These are phyloP conservation scores for Metschnikowia sp. DNA, from an alignment of 805 yeast species.

Conservation along the genomic window DNA sequence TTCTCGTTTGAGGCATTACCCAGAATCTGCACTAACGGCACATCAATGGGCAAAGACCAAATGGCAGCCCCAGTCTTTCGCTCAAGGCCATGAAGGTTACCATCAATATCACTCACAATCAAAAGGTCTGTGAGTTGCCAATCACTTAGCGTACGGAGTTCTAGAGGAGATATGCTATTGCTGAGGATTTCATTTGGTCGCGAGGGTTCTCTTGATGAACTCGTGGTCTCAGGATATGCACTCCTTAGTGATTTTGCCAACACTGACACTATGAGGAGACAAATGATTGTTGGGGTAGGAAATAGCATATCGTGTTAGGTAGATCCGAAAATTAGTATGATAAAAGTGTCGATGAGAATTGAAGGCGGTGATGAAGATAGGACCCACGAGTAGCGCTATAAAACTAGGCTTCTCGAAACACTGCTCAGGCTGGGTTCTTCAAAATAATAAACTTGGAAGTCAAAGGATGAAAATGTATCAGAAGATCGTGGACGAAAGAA, in stretches of 20 bases:
- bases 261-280: conserved; percentile 1
- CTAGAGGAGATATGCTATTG: conserved; percentile 31
- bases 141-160: conserved; percentile 39
- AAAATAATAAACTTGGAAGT: too few species aligned
- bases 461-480: too few species aligned
- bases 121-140: conserved; percentile 56
- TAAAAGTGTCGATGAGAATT: too few species aligned
- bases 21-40: conserved; percentile 53
- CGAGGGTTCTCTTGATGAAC: background rate
- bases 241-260: background rate
- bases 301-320: background rate
- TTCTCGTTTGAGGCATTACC: conserved; percentile 7
- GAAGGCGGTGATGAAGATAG: too few species aligned
- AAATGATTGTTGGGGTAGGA: background rate
- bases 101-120: conserved; percentile 79
- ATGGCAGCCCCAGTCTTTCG: conserved; percentile 68
- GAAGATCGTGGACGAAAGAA: too few species aligned
- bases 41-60: conserved; percentile 72
- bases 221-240: conserved; percentile 1
- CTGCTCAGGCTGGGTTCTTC: too few species aligned
- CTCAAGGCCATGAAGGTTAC: conserved; percentile 76
- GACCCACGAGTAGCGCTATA: too few species aligned
- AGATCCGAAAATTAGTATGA: too few species aligned
- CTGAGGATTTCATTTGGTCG: conserved; percentile 1
- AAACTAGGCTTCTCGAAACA: too few species aligned